Conservation (phyloP, 257 asterid species). For the Gentiana dahurica region DNA sequence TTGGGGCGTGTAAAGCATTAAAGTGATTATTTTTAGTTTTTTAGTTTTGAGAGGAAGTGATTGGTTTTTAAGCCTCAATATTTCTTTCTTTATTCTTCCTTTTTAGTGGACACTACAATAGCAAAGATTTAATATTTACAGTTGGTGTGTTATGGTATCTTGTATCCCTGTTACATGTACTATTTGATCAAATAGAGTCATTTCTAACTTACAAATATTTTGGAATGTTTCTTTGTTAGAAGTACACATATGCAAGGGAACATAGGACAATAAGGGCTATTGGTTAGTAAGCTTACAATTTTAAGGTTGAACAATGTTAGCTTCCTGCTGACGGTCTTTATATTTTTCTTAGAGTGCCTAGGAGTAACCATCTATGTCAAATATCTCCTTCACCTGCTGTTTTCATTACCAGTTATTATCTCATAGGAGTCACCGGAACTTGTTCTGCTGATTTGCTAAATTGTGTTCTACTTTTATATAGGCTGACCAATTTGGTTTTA, state of each 20-base stretch:
- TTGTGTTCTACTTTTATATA: not conserved
- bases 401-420: not conserved
- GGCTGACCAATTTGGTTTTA: not conserved
- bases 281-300: no score
- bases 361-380: not conserved
- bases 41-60: not conserved
- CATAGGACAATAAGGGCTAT: no score
- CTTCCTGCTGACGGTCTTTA: no score
- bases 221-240: no score
- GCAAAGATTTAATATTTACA: no score
- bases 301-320: no score
- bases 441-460: not conserved
- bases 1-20: not conserved
- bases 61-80: not conserved
- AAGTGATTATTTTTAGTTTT: no score
- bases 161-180: no score
- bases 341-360: not conserved
- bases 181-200: no score
- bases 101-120: not conserved
- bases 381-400: not conserved
- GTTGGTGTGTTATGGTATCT: no score
- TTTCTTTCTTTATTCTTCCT: not conserved
- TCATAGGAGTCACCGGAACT: not conserved
- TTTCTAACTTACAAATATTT: no score
- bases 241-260: no score